Evolutionary conservation across 768 basidiomycete species (phyloP).

Genomic region (Tubosaeta sp.): DNA sequence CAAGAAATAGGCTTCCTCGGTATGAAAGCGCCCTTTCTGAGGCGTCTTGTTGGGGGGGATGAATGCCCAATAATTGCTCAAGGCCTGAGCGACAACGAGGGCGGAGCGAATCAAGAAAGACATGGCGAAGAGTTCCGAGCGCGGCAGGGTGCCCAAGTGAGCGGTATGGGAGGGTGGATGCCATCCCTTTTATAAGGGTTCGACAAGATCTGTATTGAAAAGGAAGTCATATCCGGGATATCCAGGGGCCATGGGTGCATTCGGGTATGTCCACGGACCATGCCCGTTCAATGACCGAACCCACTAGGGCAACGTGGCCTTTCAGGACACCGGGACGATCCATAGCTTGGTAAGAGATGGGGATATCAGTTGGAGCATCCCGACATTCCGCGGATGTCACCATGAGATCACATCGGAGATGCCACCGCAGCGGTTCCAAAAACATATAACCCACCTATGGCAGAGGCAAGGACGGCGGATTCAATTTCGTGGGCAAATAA

Average conservation of each 20-base stretch:
- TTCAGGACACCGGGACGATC: neutral
- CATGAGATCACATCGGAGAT: neutral
- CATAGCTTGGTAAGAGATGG: neutral
- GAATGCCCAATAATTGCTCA: slow-evolving; percentile 48
- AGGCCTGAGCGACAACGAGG: slow-evolving; percentile 47
- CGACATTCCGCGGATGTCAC: neutral
- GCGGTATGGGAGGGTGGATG: neutral
- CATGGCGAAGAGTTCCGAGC: slow-evolving; percentile 31
- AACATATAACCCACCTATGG: neutral
- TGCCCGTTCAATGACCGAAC: neutral
- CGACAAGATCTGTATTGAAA: neutral
- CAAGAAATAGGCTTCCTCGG: slow-evolving; percentile 46
- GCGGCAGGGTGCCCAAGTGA: neutral
- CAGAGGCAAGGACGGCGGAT: neutral
- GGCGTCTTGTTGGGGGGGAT: slow-evolving; percentile 56
- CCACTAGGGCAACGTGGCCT: neutral
- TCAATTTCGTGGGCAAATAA: too few species aligned
- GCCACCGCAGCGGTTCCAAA: slow-evolving; percentile 1
- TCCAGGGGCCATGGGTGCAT: neutral
- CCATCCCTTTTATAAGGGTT: slow-evolving; percentile 14
- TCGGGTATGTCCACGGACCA: neutral
- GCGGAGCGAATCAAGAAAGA: slow-evolving; percentile 41
- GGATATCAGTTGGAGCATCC: neutral
- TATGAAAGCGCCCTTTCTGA: slow-evolving; percentile 48
- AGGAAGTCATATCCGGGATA: neutral